Evolutionary conservation across 805 yeast genomes (phyloP).

Genomic region (Clavispora santaluciae): DNA sequence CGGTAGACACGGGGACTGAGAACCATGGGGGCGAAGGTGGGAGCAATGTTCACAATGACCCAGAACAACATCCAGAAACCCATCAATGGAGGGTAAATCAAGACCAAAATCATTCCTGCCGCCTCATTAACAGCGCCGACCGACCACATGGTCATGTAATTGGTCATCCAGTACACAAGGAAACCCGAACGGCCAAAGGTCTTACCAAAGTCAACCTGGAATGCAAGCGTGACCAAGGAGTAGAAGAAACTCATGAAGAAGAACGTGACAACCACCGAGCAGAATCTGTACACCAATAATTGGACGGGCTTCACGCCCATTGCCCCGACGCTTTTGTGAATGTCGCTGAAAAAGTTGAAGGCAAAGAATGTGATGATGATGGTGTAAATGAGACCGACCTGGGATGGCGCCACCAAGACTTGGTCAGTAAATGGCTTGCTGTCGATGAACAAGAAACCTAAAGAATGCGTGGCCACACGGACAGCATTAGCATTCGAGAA

Average conservation of each 20-base stretch:
- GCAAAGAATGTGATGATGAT: constrained; percentile 72
- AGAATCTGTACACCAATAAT: constrained; percentile 49
- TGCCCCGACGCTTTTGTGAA: constrained; percentile 48
- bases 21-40: constrained; percentile 64
- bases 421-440: constrained; percentile 46
- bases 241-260: constrained; percentile 55
- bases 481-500: constrained; percentile 12
- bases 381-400: constrained; percentile 70
- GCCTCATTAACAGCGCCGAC: constrained; percentile 75
- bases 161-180: constrained; percentile 67
- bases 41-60: constrained; percentile 64
- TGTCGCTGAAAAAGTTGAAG: constrained; percentile 51
- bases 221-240: constrained; percentile 59
- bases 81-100: constrained; percentile 54
- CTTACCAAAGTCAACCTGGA: constrained; percentile 54
- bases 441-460: constrained; percentile 37
- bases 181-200: constrained; percentile 69
- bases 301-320: constrained; percentile 37
- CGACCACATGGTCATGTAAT: constrained; percentile 66
- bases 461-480: constrained; percentile 26
- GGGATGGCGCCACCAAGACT: constrained; percentile 60
- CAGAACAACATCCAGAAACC: constrained; percentile 72
- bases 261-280: constrained; percentile 48
- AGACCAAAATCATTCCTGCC: constrained; percentile 46
- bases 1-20: constrained; percentile 53